Evolutionary conservation across 371 early-diverging fungal genomes (phyloP), one percentile per base, ranked within the genome.

Genomic region (Mortierella polycephala): DNA sequence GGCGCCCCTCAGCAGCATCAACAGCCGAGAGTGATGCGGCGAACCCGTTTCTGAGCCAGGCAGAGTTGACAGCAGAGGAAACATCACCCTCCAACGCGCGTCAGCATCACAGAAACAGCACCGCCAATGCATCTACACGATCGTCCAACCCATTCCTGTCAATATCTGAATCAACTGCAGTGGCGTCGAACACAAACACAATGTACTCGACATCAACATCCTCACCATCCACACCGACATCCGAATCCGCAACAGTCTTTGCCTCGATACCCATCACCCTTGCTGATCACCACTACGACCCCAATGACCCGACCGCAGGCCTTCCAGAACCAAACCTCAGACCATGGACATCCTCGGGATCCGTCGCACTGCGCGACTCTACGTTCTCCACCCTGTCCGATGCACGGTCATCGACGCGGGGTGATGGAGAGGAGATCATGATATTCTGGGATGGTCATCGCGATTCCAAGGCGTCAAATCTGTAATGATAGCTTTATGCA

Each of bases 391-490:
- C 73, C 23, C 50, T 68, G 44, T 79, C 79, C 9, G 79, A 79
- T 44, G 55, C 73, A 5, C 60, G 73, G 44, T 79, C 79, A 0
- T 77, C 79, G 42, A 79, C 79, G 2, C 53, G 69, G 21, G 79
- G 79, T 7, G 73, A 79, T 51, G 73, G 79, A 21, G 79, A 79
- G 39, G 79, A 79, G 63, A 79, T 79, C 60, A 79, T 79, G 79
- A 79, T 79, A 59, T 79, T 79, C 64, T 79, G 79, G 79, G 79
- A 62, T 10, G 79, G 79, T 10, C 54, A 71, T 7, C 65, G 57
- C 30, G 46, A 69, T 20, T 75, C 70, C n/a, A 69, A 69, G 13
- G 53, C 50, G 8, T 60, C 61, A 7, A 60, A 60, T 49, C n/a
- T 60, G 40, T 60, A 37, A 37, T 30, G 30, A 4, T 2, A 30